phyloP scores from a whole-genome alignment of 495 filamentous ascomycete genomes.

The Penicillium steckii region DNA sequence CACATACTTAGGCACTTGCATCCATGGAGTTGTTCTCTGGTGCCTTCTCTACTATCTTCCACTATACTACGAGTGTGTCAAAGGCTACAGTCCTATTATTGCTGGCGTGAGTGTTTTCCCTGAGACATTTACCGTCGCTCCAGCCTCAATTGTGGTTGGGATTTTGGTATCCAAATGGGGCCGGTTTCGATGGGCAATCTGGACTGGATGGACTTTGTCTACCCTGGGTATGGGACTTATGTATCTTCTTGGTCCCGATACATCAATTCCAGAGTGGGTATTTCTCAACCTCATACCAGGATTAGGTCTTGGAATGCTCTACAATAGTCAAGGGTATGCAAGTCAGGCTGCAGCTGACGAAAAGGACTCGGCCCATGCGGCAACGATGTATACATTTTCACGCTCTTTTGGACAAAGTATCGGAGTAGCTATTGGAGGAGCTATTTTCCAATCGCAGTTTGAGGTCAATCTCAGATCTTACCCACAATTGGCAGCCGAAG shows the following conservation, averaged over 20 bases:
- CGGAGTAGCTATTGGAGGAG: slow-evolving; percentile 58
- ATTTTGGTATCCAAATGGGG: slow-evolving; percentile 46
- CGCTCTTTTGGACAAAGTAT: slow-evolving; percentile 57
- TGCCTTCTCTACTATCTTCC: slow-evolving; percentile 56
- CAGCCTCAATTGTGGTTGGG: slow-evolving; percentile 27
- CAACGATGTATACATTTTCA: slow-evolving; percentile 58
- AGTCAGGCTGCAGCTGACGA: slow-evolving; percentile 50
- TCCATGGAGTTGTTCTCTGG: slow-evolving; percentile 25
- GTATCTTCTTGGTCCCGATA: slow-evolving; percentile 41
- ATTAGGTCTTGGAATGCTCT: slow-evolving; percentile 51
- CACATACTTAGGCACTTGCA: not conserved
- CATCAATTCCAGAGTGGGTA: slow-evolving; percentile 46
- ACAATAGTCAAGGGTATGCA: slow-evolving; percentile 49
- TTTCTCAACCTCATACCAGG: slow-evolving; percentile 51
- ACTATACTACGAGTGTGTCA: slow-evolving; percentile 59
- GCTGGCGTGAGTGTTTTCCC: slow-evolving; percentile 48
- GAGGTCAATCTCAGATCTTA: slow-evolving; percentile 31
- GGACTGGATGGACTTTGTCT: slow-evolving; percentile 51
- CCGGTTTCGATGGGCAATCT: slow-evolving; percentile 53
- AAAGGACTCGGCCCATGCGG: slow-evolving; percentile 50
- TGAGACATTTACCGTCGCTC: slow-evolving; percentile 20
- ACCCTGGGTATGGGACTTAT: slow-evolving; percentile 48
- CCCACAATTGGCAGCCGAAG: slow-evolving; percentile 30
- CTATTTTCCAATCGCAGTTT: slow-evolving; percentile 55
- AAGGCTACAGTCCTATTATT: slow-evolving; percentile 47